phyloP scores from a whole-genome alignment of 306 rosid genomes.

The Prunus padus region DNA sequence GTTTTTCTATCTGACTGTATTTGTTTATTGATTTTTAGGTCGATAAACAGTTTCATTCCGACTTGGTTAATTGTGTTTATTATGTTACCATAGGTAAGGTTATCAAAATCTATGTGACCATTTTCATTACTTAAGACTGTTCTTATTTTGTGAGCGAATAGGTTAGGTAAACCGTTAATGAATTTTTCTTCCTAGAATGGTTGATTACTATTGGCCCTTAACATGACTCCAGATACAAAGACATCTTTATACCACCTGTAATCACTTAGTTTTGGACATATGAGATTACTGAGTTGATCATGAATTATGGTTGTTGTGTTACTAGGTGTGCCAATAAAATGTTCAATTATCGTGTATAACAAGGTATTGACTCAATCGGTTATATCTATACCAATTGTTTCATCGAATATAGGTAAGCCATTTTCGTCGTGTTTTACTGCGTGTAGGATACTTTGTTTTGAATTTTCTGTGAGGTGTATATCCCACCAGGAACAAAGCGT shows the following conservation, averaged over 20 bases:
- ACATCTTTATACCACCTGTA: neutral
- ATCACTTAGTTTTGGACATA: neutral
- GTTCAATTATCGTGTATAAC: neutral
- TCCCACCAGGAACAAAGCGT: neutral
- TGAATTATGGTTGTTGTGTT: neutral
- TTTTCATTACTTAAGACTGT: no score
- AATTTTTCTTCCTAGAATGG: no score
- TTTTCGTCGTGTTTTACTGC: neutral
- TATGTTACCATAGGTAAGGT: no score
- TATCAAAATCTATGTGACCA: no score
- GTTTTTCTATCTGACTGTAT: no score
- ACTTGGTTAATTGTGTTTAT: no score
- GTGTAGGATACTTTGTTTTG: neutral
- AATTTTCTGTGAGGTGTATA: neutral
- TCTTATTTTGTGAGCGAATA: no score
- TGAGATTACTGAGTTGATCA: neutral
- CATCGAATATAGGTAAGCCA: neutral
- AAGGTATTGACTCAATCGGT: neutral
- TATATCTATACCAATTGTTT: neutral
- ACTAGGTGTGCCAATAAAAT: neutral
- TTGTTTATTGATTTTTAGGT: no score
- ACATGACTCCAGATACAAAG: no score
- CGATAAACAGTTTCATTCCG: no score
- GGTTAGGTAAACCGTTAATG: no score
- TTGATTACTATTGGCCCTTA: no score